Conservation (phyloP, 805 yeast species). For the Saturnispora serradocipensis region DNA sequence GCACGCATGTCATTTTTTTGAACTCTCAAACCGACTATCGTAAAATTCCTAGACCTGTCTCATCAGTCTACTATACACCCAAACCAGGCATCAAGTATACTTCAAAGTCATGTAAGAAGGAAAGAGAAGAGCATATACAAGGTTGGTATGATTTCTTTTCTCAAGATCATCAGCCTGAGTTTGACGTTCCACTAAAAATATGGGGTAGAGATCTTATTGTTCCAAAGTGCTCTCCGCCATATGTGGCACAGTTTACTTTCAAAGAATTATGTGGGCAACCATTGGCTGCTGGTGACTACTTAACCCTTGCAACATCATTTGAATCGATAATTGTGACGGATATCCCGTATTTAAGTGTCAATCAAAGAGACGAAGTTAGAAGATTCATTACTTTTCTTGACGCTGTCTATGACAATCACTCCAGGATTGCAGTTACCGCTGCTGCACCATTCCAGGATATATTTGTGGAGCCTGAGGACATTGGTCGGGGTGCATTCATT, state of each 20-base stretch:
- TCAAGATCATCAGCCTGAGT: constrained; percentile 41
- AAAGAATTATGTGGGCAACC: constrained; percentile 80
- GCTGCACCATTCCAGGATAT: constrained; percentile 78
- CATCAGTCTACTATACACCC: constrained; percentile 72
- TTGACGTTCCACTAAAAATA: constrained; percentile 38
- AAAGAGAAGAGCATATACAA: constrained; percentile 53
- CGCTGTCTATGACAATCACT: constrained; percentile 89
- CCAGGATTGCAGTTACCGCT: constrained; percentile 80
- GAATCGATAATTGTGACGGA: constrained; percentile 82
- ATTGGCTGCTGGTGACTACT: constrained; percentile 89
- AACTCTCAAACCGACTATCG: constrained; percentile 94
- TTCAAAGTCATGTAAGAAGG: constrained; percentile 40
- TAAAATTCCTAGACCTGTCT: constrained; percentile 73
- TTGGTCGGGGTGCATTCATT: constrained; percentile 38
- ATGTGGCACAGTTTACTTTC: constrained; percentile 86
- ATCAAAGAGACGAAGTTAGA: constrained; percentile 75
- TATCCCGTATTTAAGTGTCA: constrained; percentile 74
- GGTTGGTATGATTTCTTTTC: constrained; percentile 77
- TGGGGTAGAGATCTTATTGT: constrained; percentile 85
- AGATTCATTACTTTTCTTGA: constrained; percentile 91
- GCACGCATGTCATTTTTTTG: constrained; percentile 68
- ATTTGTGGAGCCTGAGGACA: constrained; percentile 73
- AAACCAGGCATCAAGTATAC: constrained; percentile 48
- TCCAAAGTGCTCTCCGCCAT: constrained; percentile 66
- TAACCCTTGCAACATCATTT: constrained; percentile 69